Evolutionary conservation across 225 moss, liverwort and hornwort species (phyloP).

Genomic region (Sphagnum tenellum): DNA sequence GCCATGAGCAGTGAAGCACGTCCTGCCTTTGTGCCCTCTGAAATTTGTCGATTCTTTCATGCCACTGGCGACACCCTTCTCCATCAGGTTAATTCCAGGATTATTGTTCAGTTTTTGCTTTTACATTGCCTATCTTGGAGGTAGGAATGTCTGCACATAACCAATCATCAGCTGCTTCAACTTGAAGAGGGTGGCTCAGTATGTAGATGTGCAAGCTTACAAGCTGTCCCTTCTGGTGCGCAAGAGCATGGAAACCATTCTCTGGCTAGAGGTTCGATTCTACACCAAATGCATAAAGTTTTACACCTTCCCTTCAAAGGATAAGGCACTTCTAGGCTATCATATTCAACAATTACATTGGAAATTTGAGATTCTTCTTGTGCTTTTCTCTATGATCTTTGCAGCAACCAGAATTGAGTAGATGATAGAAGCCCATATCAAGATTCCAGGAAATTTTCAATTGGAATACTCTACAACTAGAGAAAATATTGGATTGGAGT

Average conservation of each 20-base stretch:
- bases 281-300: neutral
- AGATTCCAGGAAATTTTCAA: too few relatives aligned
- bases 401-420: too few relatives aligned
- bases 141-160: neutral
- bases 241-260: constrained; percentile 48
- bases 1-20: constrained; percentile 53
- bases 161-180: neutral
- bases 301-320: neutral
- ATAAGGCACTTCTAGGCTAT: neutral
- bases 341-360: neutral
- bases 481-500: neutral
- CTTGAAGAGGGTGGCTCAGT: constrained; percentile 18
- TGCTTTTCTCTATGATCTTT: too few relatives aligned
- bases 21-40: constrained; percentile 49
- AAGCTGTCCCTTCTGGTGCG: constrained; percentile 30
- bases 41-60: constrained; percentile 41
- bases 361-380: neutral
- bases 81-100: constrained; percentile 20
- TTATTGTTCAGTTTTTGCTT: neutral
- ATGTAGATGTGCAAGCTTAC: constrained; percentile 39
- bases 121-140: neutral
- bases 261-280: constrained; percentile 35
- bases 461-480: too few relatives aligned
- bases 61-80: constrained; percentile 46
- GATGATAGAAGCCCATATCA: too few relatives aligned